These are phyloP conservation scores for Boletus rubescentipes DNA, from an alignment of 768 basidiomycete species.

Conservation along the genomic window DNA sequence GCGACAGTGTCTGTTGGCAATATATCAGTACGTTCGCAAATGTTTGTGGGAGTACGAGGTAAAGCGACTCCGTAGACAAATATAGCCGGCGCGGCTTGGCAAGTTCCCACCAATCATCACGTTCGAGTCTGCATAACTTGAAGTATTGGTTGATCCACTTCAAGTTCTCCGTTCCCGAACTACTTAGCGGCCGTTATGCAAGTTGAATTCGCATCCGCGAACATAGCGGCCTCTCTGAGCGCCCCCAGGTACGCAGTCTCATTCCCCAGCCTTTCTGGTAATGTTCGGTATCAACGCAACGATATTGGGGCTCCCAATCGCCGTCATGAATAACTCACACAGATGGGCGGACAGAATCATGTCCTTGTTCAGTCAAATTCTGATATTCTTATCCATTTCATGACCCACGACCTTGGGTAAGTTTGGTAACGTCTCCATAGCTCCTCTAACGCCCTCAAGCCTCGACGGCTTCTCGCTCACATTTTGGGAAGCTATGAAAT, in stretches of 20 bases:
- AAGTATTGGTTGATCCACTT: not conserved
- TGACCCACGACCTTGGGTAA: not conserved
- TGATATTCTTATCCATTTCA: conserved; percentile 11
- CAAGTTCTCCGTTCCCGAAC: not conserved
- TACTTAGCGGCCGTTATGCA: not conserved
- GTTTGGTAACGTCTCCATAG: conserved; percentile 20
- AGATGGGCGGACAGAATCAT: conserved; percentile 2
- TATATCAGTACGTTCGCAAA: not conserved
- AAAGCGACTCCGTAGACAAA: no score
- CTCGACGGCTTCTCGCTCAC: not conserved
- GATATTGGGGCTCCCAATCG: conserved; percentile 1
- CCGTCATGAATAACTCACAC: conserved; percentile 17
- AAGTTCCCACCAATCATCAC: not conserved
- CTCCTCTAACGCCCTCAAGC: not conserved
- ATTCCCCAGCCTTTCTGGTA: not conserved
- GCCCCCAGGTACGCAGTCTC: not conserved
- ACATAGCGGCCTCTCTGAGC: no score
- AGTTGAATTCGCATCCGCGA: not conserved
- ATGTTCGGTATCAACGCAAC: no score
- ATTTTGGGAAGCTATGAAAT: conserved; percentile 9
- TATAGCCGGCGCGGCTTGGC: not conserved
- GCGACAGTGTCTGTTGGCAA: no score
- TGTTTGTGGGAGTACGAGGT: not conserved
- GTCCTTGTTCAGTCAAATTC: conserved; percentile 9
- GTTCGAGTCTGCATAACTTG: not conserved